Evolutionary conservation across 495 filamentous ascomycete genomes (phyloP).

Genomic region (Aspergillus olivimuriae): DNA sequence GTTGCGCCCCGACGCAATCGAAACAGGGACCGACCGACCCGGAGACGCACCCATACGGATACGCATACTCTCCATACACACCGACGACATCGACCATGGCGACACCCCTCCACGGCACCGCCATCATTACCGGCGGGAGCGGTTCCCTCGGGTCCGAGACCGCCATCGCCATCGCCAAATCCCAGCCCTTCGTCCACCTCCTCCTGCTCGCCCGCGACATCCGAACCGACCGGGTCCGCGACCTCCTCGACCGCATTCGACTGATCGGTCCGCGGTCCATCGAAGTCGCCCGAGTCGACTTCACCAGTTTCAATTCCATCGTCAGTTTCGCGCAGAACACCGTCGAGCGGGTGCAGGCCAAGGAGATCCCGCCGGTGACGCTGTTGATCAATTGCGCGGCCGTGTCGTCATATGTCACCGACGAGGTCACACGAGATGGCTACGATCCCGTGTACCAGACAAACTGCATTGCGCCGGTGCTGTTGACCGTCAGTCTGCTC

Average conservation of each 20-base stretch:
- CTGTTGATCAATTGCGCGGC: slow-evolving; percentile 35
- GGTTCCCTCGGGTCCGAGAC: slow-evolving; percentile 34
- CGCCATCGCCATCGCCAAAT: slow-evolving; percentile 34
- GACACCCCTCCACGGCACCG: slow-evolving; percentile 33
- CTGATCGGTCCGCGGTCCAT: slow-evolving; percentile 35
- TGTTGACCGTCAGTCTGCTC: slow-evolving; percentile 34
- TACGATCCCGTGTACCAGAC: slow-evolving; percentile 38
- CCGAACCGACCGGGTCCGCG: slow-evolving; percentile 23
- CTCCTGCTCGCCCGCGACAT: slow-evolving; percentile 32
- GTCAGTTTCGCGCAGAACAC: slow-evolving; percentile 26
- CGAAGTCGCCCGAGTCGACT: slow-evolving; percentile 29
- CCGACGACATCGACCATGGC: no score
- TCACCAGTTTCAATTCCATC: slow-evolving; percentile 30
- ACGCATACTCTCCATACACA: not conserved
- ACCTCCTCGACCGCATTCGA: slow-evolving; percentile 25
- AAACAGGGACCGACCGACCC: not conserved
- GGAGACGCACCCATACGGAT: not conserved
- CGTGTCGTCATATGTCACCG: slow-evolving; percentile 29
- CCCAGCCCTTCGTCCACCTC: slow-evolving; percentile 33
- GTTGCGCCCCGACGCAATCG: not conserved
- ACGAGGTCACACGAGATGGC: slow-evolving; percentile 31
- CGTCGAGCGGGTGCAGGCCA: slow-evolving; percentile 29
- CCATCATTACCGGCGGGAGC: slow-evolving; percentile 38
- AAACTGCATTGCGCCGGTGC: slow-evolving; percentile 35
- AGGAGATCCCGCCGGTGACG: slow-evolving; percentile 33